Evolutionary conservation across 352 stramenopile genomes (phyloP).

Genomic region (Globisporangium viniferum): DNA sequence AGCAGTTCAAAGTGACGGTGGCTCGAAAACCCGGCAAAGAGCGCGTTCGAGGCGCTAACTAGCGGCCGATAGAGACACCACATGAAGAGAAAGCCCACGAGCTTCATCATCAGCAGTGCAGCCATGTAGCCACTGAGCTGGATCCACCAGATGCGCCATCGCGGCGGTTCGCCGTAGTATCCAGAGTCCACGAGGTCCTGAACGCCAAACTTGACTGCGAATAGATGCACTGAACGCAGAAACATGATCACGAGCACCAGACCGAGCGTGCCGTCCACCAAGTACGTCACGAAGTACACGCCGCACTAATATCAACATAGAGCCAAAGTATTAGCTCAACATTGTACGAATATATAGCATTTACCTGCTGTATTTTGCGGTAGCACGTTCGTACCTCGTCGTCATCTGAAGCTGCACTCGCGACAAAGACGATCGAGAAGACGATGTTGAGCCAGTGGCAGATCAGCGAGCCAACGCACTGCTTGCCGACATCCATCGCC

Average conservation of each 20-base stretch:
- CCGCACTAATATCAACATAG: constrained; percentile 38
- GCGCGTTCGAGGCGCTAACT: constrained; percentile 32
- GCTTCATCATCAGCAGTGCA: constrained; percentile 55
- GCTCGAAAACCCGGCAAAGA: constrained; percentile 53
- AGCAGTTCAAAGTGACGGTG: constrained; percentile 71
- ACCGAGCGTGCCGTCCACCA: constrained; percentile 64
- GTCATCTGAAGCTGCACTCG: constrained; percentile 31
- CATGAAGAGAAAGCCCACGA: constrained; percentile 37
- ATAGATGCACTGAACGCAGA: constrained; percentile 34
- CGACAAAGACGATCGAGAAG: constrained; percentile 55
- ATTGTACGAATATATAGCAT: neutral
- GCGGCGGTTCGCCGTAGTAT: constrained; percentile 67
- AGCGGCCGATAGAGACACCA: constrained; percentile 43
- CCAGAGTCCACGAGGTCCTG: constrained; percentile 47
- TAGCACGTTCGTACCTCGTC: constrained; percentile 37
- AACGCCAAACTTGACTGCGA: constrained; percentile 32
- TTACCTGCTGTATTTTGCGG: neutral
- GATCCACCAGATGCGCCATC: constrained; percentile 49
- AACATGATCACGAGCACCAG: constrained; percentile 46
- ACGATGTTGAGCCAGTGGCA: constrained; percentile 65
- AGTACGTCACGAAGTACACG: constrained; percentile 72
- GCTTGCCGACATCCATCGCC: constrained; percentile 68
- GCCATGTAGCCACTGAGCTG: constrained; percentile 48
- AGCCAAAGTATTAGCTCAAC: neutral
- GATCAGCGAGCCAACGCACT: constrained; percentile 53